Evolutionary conservation across 1,284 basidiomycete species (phyloP).

Genomic region (Ceraceosorus guamensis): DNA sequence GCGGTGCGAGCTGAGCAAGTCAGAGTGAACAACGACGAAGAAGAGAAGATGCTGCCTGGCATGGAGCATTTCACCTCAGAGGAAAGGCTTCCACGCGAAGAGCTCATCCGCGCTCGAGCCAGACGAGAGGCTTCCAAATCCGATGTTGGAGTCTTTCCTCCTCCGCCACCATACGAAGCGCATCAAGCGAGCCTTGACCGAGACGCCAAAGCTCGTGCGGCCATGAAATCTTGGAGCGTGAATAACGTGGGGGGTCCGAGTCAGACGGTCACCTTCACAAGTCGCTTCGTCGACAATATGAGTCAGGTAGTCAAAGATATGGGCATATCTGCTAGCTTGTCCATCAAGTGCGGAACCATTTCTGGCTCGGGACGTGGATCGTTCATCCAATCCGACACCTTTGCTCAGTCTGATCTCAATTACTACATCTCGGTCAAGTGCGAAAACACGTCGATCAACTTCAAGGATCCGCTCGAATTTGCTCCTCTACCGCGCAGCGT

Average conservation of each 20-base stretch:
- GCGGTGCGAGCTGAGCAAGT: background rate
- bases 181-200: background rate
- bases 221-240: background rate
- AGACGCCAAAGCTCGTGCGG: background rate
- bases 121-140: background rate
- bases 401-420: conserved; percentile 2
- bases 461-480: conserved; percentile 3
- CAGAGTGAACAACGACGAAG: background rate
- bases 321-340: conserved; percentile 2
- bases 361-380: conserved; percentile 3
- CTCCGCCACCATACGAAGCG: background rate
- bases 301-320: conserved; percentile 4
- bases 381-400: conserved; percentile 2
- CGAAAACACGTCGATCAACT: conserved; percentile 2
- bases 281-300: conserved; percentile 1
- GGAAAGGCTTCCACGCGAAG: background rate
- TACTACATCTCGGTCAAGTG: conserved; percentile 1
- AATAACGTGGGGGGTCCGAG: conserved; percentile 4
- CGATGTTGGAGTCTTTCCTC: background rate
- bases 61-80: background rate
- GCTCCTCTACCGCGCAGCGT: background rate
- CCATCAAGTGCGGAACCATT: conserved; percentile 3
- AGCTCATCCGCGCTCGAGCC: background rate
- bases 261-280: conserved; percentile 2
- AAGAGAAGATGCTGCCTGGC: background rate